Evolutionary conservation across 1,284 basidiomycete genomes (phyloP), one percentile per base, ranked within the genome.

Genomic region (Singerocomus rubriflavus): DNA sequence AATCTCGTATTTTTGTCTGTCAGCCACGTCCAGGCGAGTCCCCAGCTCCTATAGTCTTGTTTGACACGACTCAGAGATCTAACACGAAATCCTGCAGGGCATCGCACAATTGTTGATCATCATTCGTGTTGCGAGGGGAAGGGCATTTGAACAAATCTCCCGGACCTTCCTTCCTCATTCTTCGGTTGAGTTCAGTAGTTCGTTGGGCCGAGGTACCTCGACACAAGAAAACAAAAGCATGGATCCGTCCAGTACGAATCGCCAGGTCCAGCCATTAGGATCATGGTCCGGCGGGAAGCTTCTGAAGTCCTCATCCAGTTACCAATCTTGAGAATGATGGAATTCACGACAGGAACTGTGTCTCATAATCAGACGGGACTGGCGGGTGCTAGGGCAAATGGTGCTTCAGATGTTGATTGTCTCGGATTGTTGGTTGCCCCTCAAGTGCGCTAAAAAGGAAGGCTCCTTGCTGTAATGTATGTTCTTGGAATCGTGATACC

Each of bases 31-130:
- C 63, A 64, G 63, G 65, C 62, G 43, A 49, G 57, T 25, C 21
- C 5, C 26, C 12, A 27, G n/a, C 34, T 13, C 26, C 14, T 3
- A 34, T 4, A 1, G 26, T 3, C 14, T 32, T 10, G 9, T 32
- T 54, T 12, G 2, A 7, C 6, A 21, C 26, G 16, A 17, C n/a
- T 43, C 26, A 5, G 25, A 35, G 17, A 30, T n/a, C 6, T 47
- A 30, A 55, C 40, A 6, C 4, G 5, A 7, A 8, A 13, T 6
- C 4, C 35, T 2, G 6, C 21, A 70, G 68, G 66, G 57, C 13
- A 60, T 69, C 42, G 56, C 58, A 1, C 61, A 62, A 44, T 41
- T 68, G 30, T 48, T 62, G 43, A 69, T 70, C 52, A 68, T 69
- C 48, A 54, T 62, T 21, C 62, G 64, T 6, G 58, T 71, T 13